Percentiles rank a stretch among this genome's conserved stretches.
phyloP scores from a whole-genome alignment of 208 protist genomes.

The Trypanosomatidae sp. region DNA sequence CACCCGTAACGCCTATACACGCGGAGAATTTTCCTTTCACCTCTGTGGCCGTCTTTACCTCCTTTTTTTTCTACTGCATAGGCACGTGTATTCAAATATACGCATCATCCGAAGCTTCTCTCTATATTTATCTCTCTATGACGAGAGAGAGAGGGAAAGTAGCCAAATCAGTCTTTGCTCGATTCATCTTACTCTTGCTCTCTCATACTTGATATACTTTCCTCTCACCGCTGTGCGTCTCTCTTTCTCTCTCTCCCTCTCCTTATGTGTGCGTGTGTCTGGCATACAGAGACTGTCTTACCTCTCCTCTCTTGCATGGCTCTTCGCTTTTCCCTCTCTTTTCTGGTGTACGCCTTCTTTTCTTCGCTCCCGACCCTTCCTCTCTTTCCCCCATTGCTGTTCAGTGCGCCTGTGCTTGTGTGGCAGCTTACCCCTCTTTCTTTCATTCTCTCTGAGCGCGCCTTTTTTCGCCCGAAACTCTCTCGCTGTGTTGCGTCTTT shows the following conservation, averaged over 20 bases:
- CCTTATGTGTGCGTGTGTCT: conserved; percentile 1
- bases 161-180: no score
- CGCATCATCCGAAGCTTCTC: no score
- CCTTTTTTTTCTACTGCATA: no score
- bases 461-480: neutral
- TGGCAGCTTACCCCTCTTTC: neutral
- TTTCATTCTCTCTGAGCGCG: neutral
- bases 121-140: no score
- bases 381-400: neutral
- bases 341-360: conserved; percentile 3
- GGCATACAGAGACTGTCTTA: neutral
- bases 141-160: no score
- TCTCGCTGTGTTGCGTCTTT: neutral
- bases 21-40: no score
- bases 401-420: neutral
- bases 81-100: no score
- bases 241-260: neutral
- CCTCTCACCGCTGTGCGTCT: neutral
- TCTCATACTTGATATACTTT: neutral
- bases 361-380: neutral
- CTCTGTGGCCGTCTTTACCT: no score
- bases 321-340: conserved; percentile 1
- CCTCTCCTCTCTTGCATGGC: neutral
- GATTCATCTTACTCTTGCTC: no score
- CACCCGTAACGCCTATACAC: no score